These are phyloP conservation scores for Scytalidium sp. DNA, from an alignment of 2,329 filamentous ascomycete species.

Conservation along the genomic window DNA sequence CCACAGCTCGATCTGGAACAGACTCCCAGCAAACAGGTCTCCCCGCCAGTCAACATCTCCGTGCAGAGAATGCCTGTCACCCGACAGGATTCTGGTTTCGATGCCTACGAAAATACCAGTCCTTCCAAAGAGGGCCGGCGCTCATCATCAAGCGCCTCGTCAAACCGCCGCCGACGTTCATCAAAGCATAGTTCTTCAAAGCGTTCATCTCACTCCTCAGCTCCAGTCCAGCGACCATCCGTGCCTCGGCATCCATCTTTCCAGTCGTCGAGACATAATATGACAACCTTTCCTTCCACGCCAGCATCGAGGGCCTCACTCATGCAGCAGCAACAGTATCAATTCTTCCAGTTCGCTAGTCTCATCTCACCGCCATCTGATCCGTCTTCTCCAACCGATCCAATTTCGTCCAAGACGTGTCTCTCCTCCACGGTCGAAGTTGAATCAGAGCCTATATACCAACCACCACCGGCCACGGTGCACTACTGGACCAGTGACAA, in stretches of 20 bases:
- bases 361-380: constrained; percentile 4
- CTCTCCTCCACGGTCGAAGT: constrained; percentile 1
- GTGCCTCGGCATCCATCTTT: constrained; percentile 13
- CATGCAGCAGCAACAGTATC: constrained; percentile 12
- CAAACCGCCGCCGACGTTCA: constrained; percentile 13
- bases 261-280: constrained; percentile 1
- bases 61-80: constrained; percentile 17
- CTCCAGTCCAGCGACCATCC: constrained; percentile 15
- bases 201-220: constrained; percentile 5
- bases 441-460: constrained; percentile 32
- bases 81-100: constrained; percentile 27
- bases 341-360: constrained; percentile 28
- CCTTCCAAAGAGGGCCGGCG: background rate
- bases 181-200: constrained; percentile 9
- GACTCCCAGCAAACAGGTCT: constrained; percentile 1
- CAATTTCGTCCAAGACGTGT: constrained; percentile 3
- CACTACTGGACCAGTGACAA: constrained; percentile 67
- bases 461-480: constrained; percentile 53
- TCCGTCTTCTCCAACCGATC: background rate
- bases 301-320: constrained; percentile 2
- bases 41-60: constrained; percentile 4
- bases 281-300: constrained; percentile 4
- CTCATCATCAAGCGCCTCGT: background rate
- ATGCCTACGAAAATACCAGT: constrained; percentile 2
- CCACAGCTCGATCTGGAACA: constrained; percentile 15